Evolutionary conservation across 805 yeast species (phyloP).

Genomic region (Candida nanaspora): DNA sequence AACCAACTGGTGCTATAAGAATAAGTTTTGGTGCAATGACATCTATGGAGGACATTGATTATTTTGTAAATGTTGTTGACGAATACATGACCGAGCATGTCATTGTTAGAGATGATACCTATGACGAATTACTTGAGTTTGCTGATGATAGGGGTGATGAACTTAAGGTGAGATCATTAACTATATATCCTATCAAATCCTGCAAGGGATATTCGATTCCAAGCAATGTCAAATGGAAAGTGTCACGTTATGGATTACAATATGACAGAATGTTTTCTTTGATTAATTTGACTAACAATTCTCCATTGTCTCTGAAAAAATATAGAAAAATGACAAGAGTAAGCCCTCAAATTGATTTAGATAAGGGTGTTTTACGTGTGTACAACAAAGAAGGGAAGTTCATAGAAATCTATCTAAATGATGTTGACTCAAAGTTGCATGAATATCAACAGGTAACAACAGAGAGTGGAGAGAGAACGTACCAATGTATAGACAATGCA

Average conservation of each 20-base stretch:
- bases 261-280: constrained; percentile 34
- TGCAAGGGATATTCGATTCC: constrained; percentile 29
- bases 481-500: constrained; percentile 10
- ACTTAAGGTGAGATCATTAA: constrained; percentile 15
- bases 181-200: constrained; percentile 36
- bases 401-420: constrained; percentile 2
- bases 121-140: background rate
- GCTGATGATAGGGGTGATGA: background rate
- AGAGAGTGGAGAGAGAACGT: constrained; percentile 1
- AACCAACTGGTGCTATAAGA: constrained; percentile 34
- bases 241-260: constrained; percentile 25
- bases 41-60: constrained; percentile 24
- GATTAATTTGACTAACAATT: constrained; percentile 17
- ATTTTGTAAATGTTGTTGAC: constrained; percentile 17
- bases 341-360: constrained; percentile 20
- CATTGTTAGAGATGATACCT: no score
- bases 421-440: background rate
- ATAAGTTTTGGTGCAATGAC: constrained; percentile 36
- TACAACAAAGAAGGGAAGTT: background rate
- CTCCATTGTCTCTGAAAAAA: constrained; percentile 27
- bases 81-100: constrained; percentile 12
- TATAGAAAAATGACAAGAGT: constrained; percentile 28
- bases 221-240: constrained; percentile 18
- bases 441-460: background rate
- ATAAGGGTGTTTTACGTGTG: constrained; percentile 8